Evolutionary conservation across 2,329 filamentous ascomycete genomes (phyloP).

Genomic region (Diaporthe sp.): DNA sequence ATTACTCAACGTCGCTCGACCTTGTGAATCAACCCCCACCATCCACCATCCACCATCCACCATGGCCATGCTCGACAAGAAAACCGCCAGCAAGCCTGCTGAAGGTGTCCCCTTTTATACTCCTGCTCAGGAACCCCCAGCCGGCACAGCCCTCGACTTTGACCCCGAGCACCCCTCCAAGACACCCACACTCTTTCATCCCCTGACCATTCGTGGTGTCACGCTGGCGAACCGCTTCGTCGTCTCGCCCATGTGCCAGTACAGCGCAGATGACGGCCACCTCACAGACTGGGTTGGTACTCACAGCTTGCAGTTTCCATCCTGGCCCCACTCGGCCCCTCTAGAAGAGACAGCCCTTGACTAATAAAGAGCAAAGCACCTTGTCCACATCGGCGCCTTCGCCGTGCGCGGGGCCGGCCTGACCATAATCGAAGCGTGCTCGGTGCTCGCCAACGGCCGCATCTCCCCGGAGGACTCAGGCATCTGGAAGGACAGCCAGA

Average conservation of each 20-base stretch:
- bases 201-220: conserved; percentile 67
- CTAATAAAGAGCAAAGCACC: conserved; percentile 12
- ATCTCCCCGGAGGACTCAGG: conserved; percentile 87
- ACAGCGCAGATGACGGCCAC: conserved; percentile 73
- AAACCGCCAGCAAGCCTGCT: conserved; percentile 55
- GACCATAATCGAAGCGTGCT: conserved; percentile 83
- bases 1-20: background rate
- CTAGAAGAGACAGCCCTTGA: background rate
- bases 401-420: conserved; percentile 81
- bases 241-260: conserved; percentile 74
- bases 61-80: conserved; percentile 40
- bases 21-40: background rate
- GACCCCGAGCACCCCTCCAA: conserved; percentile 48
- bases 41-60: background rate
- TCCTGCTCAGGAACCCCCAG: conserved; percentile 65
- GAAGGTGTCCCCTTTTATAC: conserved; percentile 66
- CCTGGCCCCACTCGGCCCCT: background rate
- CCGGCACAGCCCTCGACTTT: conserved; percentile 60
- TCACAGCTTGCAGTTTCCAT: conserved; percentile 59
- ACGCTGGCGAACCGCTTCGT: conserved; percentile 70
- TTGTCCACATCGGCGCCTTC: conserved; percentile 86
- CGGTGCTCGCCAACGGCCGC: conserved; percentile 81
- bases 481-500: conserved; percentile 88
- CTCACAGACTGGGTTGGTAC: conserved; percentile 74
- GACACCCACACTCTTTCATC: conserved; percentile 69